Base-by-base conservation (phyloP, 1,139 yeast genomes). In the Pneumocystis canis region DNA sequence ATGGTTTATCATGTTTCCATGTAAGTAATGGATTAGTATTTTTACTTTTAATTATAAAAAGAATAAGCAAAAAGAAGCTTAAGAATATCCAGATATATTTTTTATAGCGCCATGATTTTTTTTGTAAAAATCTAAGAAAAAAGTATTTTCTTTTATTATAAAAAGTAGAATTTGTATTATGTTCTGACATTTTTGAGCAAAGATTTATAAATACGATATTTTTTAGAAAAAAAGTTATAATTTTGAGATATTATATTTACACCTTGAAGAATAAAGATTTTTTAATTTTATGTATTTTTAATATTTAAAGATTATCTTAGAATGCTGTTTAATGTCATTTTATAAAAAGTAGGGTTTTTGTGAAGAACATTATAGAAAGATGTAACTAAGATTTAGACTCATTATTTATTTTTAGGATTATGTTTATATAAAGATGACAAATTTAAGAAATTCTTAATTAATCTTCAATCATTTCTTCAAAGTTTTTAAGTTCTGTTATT, bases 71-170 rank as follows among this genome's bases (percentile, higher is more conserved):
- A 39, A 57, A 7, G n/a, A 14, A 58, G 25, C 63, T 57, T 33
- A 47, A 39, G 33, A 25, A 62, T 30, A 30, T 47, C 47, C 53
- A 60, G 37, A 47, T 59, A 58, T 58, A 63, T 61, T 58, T 58
- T 2, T 53, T 60, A 18, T 58, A 59, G 18, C 53, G 59, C 33
- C 58, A 28, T 39, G 35, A 18, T n/a, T 53, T 54, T 5, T 33
- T 59, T 20, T 39, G 37, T 5, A 57, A 41, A 58, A 56, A 35
- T 25, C 20, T 47, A 25, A 47, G 31, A 11, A 47, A 47, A 47
- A 47, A 25, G 54, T 25, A 28, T 28, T 25, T 47, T 11, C 4
- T 47, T 47, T 47, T 47, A 14, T 47, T 14, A 11, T 20, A 28
- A 25, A 25, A 47, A 47, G 14, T 3, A n/a, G 30, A 16, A 47